Conservation (phyloP, 768 basidiomycete genomes). For the Mrakia hoshinonis region DNA sequence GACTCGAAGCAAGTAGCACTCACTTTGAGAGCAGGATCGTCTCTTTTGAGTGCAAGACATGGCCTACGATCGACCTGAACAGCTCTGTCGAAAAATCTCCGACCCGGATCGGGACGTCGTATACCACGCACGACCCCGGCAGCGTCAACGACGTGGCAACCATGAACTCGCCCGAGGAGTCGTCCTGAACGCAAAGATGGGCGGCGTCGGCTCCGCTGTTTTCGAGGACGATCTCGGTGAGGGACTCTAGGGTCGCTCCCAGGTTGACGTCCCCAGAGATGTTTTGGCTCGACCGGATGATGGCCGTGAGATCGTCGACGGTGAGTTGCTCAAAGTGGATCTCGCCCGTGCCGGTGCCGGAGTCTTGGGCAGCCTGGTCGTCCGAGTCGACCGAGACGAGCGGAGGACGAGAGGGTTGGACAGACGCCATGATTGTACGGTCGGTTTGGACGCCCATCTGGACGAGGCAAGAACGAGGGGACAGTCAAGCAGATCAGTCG, state of each 20-base stretch:
- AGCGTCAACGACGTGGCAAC: conserved; percentile 59
- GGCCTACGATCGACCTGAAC: background rate
- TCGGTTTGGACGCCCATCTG: conserved; percentile 24
- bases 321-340: conserved; percentile 15
- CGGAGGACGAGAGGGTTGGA: background rate
- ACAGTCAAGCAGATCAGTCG: too few relatives aligned
- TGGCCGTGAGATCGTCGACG: conserved; percentile 49
- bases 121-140: conserved; percentile 56
- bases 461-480: too few relatives aligned
- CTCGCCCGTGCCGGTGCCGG: background rate
- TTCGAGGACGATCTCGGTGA: conserved; percentile 49
- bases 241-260: conserved; percentile 50
- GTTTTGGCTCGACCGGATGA: conserved; percentile 58
- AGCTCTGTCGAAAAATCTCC: conserved; percentile 2
- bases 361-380: background rate
- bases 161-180: conserved; percentile 57
- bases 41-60: conserved; percentile 16
- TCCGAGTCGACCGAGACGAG: background rate
- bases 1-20: background rate
- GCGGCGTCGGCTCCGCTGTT: conserved; percentile 60
- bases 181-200: conserved; percentile 59
- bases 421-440: background rate
- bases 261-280: conserved; percentile 48
- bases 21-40: conserved; percentile 17
- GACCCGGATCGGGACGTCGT: conserved; percentile 44